Base-by-base conservation (phyloP, 208 protist genomes). In the Trypanosoma lewisi region DNA sequence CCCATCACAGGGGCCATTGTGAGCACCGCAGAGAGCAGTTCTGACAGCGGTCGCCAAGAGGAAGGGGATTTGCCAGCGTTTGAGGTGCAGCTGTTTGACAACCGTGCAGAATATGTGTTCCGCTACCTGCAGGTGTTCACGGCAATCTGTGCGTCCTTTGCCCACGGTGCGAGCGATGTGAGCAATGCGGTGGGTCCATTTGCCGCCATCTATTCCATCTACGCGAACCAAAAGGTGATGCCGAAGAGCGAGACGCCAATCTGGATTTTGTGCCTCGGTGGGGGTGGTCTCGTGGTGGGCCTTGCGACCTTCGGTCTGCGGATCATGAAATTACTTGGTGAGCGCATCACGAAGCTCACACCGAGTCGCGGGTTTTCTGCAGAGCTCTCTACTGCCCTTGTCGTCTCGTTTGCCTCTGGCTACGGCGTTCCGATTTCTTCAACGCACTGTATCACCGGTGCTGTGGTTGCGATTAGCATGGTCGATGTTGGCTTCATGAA, bases 361-460 rank as follows among this genome's bases (percentile, higher is more conserved):
- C 80, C 84, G 17, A 84, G 78, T 62, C 77, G 79, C 30, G 79
- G 79, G 17, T 91, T 85, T 78, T 83, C 77, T n/a, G 84, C 83
- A 19, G 82, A 94, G 67, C 77, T 94, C 12, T 77, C 84, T 17
- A 75, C 82, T 11, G 87, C 87, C 11, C 49, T 91, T 0, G 81
- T 89, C 25, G 78, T 96, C 5, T 87, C 91, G 34, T 77, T 94
- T 50, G 83, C 86, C 28, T 94, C 87, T 19, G 74, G 61, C 56
- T 85, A 83, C 52, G 82, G 81, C 47, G 77, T 95, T 45, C 89
- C 91, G 34, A 83, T 97, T 31, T 92, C 82, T 2, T 95, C 89
- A 16, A 97, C 94, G 9, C 91, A 97, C 73, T 91, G 85, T 65
- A 94, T 91, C 55, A 89, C 89, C 12, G 93, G 93, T 19, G 85